These are phyloP conservation scores for Phaeosphaeriaceae sp. DNA, from an alignment of 2,329 filamentous ascomycete genomes.

Conservation along the genomic window DNA sequence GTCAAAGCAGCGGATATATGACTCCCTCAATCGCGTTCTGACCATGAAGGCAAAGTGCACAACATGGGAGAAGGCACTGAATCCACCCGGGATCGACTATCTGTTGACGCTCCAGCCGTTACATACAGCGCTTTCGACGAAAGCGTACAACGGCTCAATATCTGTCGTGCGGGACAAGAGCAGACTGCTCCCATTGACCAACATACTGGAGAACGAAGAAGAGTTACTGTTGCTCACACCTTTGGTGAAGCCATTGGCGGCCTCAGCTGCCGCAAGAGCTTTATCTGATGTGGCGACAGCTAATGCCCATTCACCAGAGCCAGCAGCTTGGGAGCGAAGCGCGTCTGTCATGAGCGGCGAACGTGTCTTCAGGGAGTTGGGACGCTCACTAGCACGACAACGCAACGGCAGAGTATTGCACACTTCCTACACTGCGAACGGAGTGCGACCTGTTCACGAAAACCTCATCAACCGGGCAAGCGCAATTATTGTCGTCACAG, in stretches of 20 bases:
- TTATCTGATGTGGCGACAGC: slow-evolving; percentile 67
- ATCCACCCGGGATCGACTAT: slow-evolving; percentile 79
- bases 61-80: slow-evolving; percentile 89
- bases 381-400: slow-evolving; percentile 84
- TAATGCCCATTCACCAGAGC: slow-evolving; percentile 61
- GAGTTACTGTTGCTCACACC: slow-evolving; percentile 90
- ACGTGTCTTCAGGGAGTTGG: slow-evolving; percentile 88
- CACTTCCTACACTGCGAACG: slow-evolving; percentile 94
- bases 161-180: slow-evolving; percentile 92
- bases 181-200: slow-evolving; percentile 80
- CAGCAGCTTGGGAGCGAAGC: slow-evolving; percentile 63
- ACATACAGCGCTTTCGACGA: slow-evolving; percentile 81
- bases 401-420: slow-evolving; percentile 87
- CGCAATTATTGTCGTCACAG: slow-evolving; percentile 88
- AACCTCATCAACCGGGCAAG: slow-evolving; percentile 88
- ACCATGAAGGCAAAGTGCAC: slow-evolving; percentile 85
- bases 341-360: slow-evolving; percentile 86
- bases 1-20: slow-evolving; percentile 77
- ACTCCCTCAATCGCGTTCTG: slow-evolving; percentile 80
- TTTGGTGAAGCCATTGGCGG: slow-evolving; percentile 88
- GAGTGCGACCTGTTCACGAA: slow-evolving; percentile 90
- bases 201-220: slow-evolving; percentile 82
- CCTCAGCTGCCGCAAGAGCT: slow-evolving; percentile 81
- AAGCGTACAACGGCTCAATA: slow-evolving; percentile 90
- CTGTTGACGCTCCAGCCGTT: slow-evolving; percentile 82